Base-by-base conservation (phyloP, 2,329 filamentous ascomycete genomes). In the Claviceps monticola region DNA sequence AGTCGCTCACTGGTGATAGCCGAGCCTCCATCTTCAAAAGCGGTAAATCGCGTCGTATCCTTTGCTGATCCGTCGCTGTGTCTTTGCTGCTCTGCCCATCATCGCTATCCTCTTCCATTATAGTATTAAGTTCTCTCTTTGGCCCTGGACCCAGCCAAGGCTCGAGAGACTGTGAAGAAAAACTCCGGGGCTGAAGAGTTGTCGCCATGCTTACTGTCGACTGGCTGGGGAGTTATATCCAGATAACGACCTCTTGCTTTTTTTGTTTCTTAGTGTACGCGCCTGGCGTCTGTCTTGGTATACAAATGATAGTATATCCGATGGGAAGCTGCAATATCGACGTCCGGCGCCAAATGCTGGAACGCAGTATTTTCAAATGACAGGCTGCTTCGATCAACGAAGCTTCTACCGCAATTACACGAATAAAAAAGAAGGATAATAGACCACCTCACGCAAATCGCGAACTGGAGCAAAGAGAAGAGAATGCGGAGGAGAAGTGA, bases 101-200 rank as follows among this genome's bases (percentile, higher is more conserved):
- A 50, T 74, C 72, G 54, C 66, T 64, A 56, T 74, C 70, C 62
- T 78, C 78, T 62, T 82, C 78, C 61, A 80, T 77, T 79, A 82
- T 81, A 56, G 78, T 78, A 79, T 81, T 81, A 80, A 82, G 78
- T 56, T 62, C 66, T 66, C 66, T 69, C 61, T 66, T 70, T 56
- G 66, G 68, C 67, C 74, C 74, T 71, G 76, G 76, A 65, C 64
- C 78, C 74, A 70, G 77, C 78, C 73, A 72, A 68, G 74, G 69
- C 56, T 74, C 73, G 57, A 67, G 68, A 62, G 73, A 66, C 61
- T 66, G 68, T 34, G 29, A 34, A 34, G 9, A 34, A 60, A 73
- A 75, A 57, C 58, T 58, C 53, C 57, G 58, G 56, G 54, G 52
- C 36, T 51, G 56, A 49, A 62, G 52, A 50, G 61, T 57, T 51